A percentile compares a stretch with the other conserved stretches of the same genome.
Conservation (phyloP, 176 grass and related monocot species). For the Bromus sterilis region DNA sequence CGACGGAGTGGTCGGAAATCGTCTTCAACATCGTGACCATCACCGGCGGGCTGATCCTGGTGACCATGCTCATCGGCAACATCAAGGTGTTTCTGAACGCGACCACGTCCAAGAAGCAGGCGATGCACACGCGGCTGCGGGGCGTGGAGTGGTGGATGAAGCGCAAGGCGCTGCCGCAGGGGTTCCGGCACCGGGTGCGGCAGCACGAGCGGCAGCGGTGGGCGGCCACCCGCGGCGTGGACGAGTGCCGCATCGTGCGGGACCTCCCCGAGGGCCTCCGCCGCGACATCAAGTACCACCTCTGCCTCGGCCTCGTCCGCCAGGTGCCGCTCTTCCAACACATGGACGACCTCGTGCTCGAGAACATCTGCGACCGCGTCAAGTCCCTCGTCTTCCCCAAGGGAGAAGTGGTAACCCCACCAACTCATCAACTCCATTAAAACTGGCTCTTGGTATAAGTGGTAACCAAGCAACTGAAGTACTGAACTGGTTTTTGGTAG, state of each 20-base stretch:
- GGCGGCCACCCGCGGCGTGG: constrained; percentile 80
- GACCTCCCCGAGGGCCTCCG: constrained; percentile 82
- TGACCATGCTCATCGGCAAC: constrained; percentile 96
- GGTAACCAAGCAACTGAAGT: too few species aligned
- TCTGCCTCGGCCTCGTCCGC: constrained; percentile 89
- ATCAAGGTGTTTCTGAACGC: constrained; percentile 93
- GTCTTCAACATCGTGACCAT: constrained; percentile 95
- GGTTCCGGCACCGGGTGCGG: constrained; percentile 61
- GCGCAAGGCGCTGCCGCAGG: constrained; percentile 41
- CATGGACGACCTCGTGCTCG: constrained; percentile 91
- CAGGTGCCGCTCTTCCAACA: constrained; percentile 94
- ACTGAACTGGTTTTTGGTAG: too few species aligned
- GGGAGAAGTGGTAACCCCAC: constrained; percentile 61
- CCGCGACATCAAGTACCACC: constrained; percentile 90
- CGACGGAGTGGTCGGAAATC: constrained; percentile 95
- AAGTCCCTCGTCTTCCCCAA: constrained; percentile 83
- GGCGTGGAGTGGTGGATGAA: constrained; percentile 83
- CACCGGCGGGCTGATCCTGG: constrained; percentile 61
- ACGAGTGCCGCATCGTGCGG: constrained; percentile 57
- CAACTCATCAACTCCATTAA: neutral
- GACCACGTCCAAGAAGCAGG: constrained; percentile 89
- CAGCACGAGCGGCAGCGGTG: constrained; percentile 85
- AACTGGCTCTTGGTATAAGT: too few species aligned
- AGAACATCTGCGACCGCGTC: constrained; percentile 88
- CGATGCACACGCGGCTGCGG: constrained; percentile 55